Percentiles rank a stretch among this genome's conserved stretches.
These are phyloP conservation scores for Phytophthora chlamydospora DNA, from an alignment of 352 stramenopile genomes.

Conservation along the genomic window DNA sequence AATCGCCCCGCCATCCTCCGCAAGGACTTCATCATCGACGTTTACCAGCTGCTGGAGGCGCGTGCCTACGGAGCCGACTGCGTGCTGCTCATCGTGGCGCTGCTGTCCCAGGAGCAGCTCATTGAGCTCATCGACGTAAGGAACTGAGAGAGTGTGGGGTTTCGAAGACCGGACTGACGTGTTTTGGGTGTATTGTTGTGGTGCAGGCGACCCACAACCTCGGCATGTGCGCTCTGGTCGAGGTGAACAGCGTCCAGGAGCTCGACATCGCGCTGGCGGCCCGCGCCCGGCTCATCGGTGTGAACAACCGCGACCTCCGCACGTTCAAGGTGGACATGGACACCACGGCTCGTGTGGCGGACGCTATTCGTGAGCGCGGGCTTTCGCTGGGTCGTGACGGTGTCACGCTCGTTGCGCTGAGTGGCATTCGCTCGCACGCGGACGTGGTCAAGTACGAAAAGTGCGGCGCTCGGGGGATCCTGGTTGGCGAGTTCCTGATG, in stretches of 20 bases:
- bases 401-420: conserved; percentile 94
- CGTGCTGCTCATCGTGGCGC: conserved; percentile 97
- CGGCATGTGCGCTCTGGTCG: conserved; percentile 97
- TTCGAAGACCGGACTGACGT: conserved; percentile 3
- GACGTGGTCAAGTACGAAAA: conserved; percentile 93
- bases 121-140: conserved; percentile 65
- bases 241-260: conserved; percentile 96
- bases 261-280: conserved; percentile 93
- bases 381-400: conserved; percentile 76
- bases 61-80: conserved; percentile 95
- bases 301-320: conserved; percentile 99
- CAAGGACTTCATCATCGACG: conserved; percentile 97
- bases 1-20: conserved; percentile 78
- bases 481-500: conserved; percentile 99
- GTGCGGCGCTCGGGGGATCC: conserved; percentile 89
- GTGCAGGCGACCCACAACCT: conserved; percentile 84
- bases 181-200: conserved; percentile 3
- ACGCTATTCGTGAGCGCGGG: conserved; percentile 73
- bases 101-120: conserved; percentile 71
- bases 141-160: not conserved
- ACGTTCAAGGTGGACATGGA: conserved; percentile 98
- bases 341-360: conserved; percentile 92
- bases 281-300: conserved; percentile 94
- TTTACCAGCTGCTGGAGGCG: conserved; percentile 96
- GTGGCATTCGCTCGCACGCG: conserved; percentile 93